Evolutionary conservation across 306 rosid species (phyloP).

Genomic region (Sechiopsis laciniata): DNA sequence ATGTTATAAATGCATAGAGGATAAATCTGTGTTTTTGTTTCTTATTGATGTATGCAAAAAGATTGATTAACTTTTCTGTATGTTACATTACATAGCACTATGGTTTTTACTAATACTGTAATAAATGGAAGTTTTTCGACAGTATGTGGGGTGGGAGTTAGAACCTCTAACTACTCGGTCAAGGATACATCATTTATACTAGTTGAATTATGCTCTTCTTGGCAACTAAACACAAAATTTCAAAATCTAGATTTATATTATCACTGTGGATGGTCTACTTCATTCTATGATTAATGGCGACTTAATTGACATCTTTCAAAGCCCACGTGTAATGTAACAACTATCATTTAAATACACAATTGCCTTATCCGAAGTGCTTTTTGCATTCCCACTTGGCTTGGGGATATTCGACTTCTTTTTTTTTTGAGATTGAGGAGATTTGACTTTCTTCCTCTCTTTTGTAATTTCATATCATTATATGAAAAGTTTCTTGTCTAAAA

Average conservation of each 20-base stretch:
- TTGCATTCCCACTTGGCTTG: background rate
- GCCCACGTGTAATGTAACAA: background rate
- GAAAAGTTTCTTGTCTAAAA: background rate
- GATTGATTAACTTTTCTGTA: background rate
- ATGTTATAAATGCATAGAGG: conserved; percentile 6
- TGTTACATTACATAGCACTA: background rate
- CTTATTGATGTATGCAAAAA: background rate
- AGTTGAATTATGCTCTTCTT: no score
- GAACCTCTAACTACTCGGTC: no score
- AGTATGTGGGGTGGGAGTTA: no score
- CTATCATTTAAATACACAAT: background rate
- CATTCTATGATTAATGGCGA: background rate
- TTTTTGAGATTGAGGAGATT: no score
- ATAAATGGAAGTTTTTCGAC: background rate
- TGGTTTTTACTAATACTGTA: background rate
- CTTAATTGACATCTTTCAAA: background rate
- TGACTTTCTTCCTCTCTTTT: background rate
- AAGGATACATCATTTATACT: no score
- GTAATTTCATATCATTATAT: background rate
- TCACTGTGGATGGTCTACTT: background rate
- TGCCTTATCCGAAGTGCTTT: background rate
- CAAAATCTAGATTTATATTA: conserved; percentile 18
- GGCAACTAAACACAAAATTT: background rate
- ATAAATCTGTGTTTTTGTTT: background rate
- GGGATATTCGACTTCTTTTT: background rate